Conservation (phyloP, 2,329 filamentous ascomycete species). For the Fusarium hostae region DNA sequence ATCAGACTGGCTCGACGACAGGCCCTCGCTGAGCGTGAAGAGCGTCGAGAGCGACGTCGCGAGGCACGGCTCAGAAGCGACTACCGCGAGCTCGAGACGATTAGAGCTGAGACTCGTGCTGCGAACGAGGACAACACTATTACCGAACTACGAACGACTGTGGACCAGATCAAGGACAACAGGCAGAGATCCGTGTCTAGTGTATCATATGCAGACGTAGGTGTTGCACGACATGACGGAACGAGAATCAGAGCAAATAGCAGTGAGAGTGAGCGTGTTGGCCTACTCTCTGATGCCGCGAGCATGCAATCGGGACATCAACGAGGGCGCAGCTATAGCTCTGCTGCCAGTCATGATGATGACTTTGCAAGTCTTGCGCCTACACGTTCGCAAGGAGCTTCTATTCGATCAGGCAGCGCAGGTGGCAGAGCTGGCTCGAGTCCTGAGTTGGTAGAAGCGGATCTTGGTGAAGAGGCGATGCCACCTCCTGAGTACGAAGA, state of each 20-base stretch:
- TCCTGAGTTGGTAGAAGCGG: constrained; percentile 63
- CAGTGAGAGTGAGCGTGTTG: constrained; percentile 76
- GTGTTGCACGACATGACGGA: constrained; percentile 81
- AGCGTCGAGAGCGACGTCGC: constrained; percentile 73
- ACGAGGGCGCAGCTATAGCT: constrained; percentile 56
- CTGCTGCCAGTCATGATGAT: constrained; percentile 65
- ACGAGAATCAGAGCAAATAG: constrained; percentile 79
- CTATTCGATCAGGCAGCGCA: constrained; percentile 54
- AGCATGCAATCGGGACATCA: constrained; percentile 62
- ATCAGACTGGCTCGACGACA: constrained; percentile 82
- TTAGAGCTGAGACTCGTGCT: constrained; percentile 67
- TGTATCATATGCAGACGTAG: constrained; percentile 80
- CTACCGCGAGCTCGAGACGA: constrained; percentile 71
- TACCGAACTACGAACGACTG: constrained; percentile 66
- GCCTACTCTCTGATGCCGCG: constrained; percentile 77
- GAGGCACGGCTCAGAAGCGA: constrained; percentile 81
- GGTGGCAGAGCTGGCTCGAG: constrained; percentile 60
- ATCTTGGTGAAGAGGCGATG: constrained; percentile 59
- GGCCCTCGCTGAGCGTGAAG: constrained; percentile 81
- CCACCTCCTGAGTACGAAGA: constrained; percentile 68
- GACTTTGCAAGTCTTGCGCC: constrained; percentile 55
- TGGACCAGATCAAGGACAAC: constrained; percentile 66
- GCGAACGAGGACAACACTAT: constrained; percentile 61
- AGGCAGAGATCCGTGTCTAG: constrained; percentile 76
- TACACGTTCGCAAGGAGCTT: constrained; percentile 55